phyloP scores from a whole-genome alignment of 2,329 filamentous ascomycete genomes.

The Fusarium cyanostomum region DNA sequence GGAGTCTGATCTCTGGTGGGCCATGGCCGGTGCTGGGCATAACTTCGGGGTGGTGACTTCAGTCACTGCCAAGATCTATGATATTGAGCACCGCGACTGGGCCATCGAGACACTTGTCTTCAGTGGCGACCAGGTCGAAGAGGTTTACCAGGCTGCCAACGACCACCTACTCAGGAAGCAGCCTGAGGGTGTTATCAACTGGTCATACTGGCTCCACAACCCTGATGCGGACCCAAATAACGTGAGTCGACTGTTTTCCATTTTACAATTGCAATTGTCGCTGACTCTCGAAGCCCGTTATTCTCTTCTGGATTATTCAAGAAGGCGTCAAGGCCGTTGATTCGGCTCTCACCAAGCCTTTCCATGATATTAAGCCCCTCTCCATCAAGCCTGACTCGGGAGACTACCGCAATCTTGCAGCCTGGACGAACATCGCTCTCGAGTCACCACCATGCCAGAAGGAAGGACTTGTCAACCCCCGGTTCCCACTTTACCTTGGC shows the following conservation, averaged over 20 bases:
- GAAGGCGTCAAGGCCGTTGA: conserved; percentile 55
- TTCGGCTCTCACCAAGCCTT: conserved; percentile 53
- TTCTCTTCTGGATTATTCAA: conserved; percentile 56
- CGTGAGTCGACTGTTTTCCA: conserved; percentile 37
- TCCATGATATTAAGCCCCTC: conserved; percentile 55
- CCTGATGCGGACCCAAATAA: conserved; percentile 53
- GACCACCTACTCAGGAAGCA: conserved; percentile 55
- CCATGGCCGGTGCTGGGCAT: conserved; percentile 47
- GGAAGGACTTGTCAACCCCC: conserved; percentile 37
- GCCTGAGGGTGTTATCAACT: conserved; percentile 58
- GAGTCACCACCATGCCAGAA: conserved; percentile 35
- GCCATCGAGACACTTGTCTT: conserved; percentile 53
- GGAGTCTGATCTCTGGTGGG: conserved; percentile 49
- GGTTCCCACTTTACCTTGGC: conserved; percentile 40
- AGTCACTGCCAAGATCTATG: conserved; percentile 45
- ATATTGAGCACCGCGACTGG: conserved; percentile 38
- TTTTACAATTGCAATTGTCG: accelerated
- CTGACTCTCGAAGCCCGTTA: conserved; percentile 48
- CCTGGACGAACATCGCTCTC: conserved; percentile 34
- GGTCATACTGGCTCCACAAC: conserved; percentile 58
- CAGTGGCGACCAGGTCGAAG: conserved; percentile 59
- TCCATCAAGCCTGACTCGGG: conserved; percentile 39
- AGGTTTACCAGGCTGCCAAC: conserved; percentile 58
- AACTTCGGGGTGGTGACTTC: conserved; percentile 49
- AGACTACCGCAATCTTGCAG: conserved; percentile 36